Base-by-base conservation (phyloP, 306 rosid species). In the Prunus mongolica region DNA sequence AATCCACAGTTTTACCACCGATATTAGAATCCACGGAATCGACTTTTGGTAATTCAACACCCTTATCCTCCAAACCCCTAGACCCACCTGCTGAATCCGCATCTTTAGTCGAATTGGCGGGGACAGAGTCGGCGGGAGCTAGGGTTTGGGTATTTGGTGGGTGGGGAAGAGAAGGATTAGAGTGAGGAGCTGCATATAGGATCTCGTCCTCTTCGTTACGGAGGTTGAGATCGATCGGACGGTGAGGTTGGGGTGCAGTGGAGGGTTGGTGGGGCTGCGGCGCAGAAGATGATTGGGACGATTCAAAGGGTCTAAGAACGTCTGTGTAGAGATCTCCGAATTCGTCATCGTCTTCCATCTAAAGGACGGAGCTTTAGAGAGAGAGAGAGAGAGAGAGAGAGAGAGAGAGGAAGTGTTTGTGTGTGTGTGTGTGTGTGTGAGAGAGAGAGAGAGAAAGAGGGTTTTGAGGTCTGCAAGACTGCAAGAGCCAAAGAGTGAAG, bases 281-380 rank as follows among this genome's bases (percentile, higher is more conserved):
- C 25, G 81, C 78, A 57, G 86, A 70, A 54, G 93, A 79, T 4
- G 88, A 80, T 6, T 88, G 80, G 6, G 90, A 52, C 14, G 82
- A 70, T 78, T 88, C 76, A 45, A 92, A 91, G 54, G 99, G 97
- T 5, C 19, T 87, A 66, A 92, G 96, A 54, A 96, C 96, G 45
- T 92, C 99, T 0, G 96, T 92, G 87, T 92, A 96, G 46, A 96
- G 96, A 91, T 96, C 99, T 83, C 99, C 99, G 81, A 96, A 96
- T 89, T 96, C 99, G 16, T 96, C 99, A 63, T 96, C 99, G 71
- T 96, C 99, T 78, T 96, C 99, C 99, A 96, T 95, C 41, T 24
- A 25, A 60, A 27, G 10, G n/a, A 27, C 6, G 12, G 16, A 60
- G 27, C 8, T 34, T 18, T 34, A 34, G 63, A 62, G 64, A 27